A percentile compares a stretch with the other conserved stretches of the same genome.
Conservation (phyloP, 495 filamentous ascomycete genomes). For the Corynascus novoguineensis region DNA sequence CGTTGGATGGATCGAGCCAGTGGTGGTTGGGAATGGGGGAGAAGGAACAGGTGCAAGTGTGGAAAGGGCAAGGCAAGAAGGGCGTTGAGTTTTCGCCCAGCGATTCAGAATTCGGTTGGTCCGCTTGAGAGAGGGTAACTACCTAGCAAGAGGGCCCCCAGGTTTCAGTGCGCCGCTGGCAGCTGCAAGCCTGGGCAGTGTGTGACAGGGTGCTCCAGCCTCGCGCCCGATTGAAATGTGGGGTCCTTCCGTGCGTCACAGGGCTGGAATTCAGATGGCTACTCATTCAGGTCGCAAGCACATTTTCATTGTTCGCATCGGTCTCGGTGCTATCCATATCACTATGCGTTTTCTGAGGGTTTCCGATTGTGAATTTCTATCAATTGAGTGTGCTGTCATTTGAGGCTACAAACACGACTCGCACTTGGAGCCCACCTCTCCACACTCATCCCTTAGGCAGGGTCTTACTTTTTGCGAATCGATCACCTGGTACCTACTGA, state of each 20-base stretch:
- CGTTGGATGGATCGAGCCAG: slow-evolving; percentile 31
- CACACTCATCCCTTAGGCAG: not conserved
- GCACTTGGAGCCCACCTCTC: not conserved
- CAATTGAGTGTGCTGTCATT: no score
- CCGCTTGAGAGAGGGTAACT: slow-evolving; percentile 22
- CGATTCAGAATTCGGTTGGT: slow-evolving; percentile 31
- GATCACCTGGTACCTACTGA: not conserved
- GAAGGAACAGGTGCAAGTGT: slow-evolving; percentile 13
- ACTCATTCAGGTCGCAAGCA: not conserved
- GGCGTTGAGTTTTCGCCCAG: slow-evolving; percentile 29
- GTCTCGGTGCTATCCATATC: no score
- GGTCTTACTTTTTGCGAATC: not conserved
- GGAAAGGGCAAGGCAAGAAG: slow-evolving; percentile 18
- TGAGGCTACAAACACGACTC: not conserved
- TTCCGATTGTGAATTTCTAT: no score
- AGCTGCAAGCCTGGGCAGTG: slow-evolving; percentile 5
- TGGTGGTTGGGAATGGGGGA: slow-evolving; percentile 20
- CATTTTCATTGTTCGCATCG: no score
- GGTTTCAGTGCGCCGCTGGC: slow-evolving; percentile 9
- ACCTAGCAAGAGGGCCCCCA: slow-evolving; percentile 21
- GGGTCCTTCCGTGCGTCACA: slow-evolving; percentile 1
- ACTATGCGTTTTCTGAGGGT: no score
- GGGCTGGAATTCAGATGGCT: not conserved
- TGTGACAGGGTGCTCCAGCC: slow-evolving; percentile 11
- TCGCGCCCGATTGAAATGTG: slow-evolving; percentile 2